These are phyloP conservation scores for Closterium sp. DNA, from an alignment of 139 green algal species.

Conservation along the genomic window DNA sequence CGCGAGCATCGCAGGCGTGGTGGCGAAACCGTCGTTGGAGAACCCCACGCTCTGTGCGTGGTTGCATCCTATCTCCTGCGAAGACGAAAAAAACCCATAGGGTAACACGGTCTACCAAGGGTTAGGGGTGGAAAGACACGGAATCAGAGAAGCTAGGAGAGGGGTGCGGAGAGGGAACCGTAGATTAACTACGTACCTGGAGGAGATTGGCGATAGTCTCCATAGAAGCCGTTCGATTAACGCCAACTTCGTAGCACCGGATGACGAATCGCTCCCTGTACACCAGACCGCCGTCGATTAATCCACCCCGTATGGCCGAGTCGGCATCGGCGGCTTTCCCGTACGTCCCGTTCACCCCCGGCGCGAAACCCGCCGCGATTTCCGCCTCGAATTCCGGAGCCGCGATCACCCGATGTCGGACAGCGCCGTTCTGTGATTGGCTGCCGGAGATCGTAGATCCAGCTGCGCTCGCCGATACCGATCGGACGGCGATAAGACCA, in stretches of 20 bases:
- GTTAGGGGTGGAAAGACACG: too few relatives aligned
- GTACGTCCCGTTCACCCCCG: not conserved
- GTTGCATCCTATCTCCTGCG: conserved; percentile 41
- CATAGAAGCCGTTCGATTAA: conserved; percentile 42
- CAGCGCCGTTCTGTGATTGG: not conserved
- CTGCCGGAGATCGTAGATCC: not conserved
- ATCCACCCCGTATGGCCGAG: not conserved
- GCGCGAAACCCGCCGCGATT: not conserved
- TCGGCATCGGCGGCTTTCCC: not conserved
- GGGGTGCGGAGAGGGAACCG: not conserved
- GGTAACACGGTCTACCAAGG: too few relatives aligned
- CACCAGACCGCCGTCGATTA: conserved; percentile 37
- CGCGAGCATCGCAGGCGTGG: conserved; percentile 28
- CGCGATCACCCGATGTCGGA: not conserved
- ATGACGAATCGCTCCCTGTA: conserved; percentile 46
- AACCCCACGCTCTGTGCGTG: conserved; percentile 37
- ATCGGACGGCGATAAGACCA: not conserved
- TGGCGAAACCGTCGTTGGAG: conserved; percentile 48
- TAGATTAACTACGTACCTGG: conserved; percentile 12
- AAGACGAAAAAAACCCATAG: not conserved
- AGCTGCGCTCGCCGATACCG: not conserved
- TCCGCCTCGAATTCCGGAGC: not conserved
- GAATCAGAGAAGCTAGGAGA: not conserved
- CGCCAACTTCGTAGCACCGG: conserved; percentile 46
- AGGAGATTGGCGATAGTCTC: conserved; percentile 50